Base-by-base conservation (phyloP, 768 basidiomycete genomes). In the Lepiota venenata region DNA sequence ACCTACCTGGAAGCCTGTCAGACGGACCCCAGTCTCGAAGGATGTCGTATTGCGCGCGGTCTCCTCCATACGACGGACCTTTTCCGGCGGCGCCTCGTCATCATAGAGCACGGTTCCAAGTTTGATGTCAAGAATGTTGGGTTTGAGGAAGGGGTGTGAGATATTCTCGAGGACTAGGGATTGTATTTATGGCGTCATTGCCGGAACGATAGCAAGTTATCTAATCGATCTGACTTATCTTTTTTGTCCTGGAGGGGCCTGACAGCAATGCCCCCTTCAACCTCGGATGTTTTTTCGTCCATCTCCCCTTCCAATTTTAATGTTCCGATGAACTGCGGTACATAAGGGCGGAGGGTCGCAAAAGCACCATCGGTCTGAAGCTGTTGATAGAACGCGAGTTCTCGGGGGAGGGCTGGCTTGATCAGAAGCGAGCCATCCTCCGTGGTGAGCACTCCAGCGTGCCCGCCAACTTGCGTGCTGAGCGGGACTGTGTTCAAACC, bases 71-170 rank as follows among this genome's bases (percentile, higher is more conserved):
- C 90, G 82, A 38, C 71, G 78, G 56, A 80, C 77, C 72, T 99
- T 99, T 54, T 89, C 91, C 2, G 80, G 75, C 0, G 78, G 67
- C 4, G 88, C 78, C 10, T 66, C 64, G 18, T 85, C 80, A 47
- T 91, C 93, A 58, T 90, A 91, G n/a, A 98, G 78, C 1, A 88
- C 75, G 0, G 88, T 95, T 1, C 97, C 97, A 14, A 98, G 87
- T 69, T 98, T 99, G 65, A 93, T 77, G 66, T 99, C 96, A 25
- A 98, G 74, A 54, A 97, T 80, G 60, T 90, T 93, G 5, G 95
- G 95, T 65, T 84, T 87, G 35, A 70, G 61, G 73, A 94, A 98
- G 1, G 76, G 64, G 59, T 86, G 69, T 2, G 88, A 70, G 11
- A 94, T 71, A 67, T 99, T 98, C 71, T 95, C 87, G 2, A 99